phyloP scores from a whole-genome alignment of 345 rosid genomes.

The Lepidium didymum region DNA sequence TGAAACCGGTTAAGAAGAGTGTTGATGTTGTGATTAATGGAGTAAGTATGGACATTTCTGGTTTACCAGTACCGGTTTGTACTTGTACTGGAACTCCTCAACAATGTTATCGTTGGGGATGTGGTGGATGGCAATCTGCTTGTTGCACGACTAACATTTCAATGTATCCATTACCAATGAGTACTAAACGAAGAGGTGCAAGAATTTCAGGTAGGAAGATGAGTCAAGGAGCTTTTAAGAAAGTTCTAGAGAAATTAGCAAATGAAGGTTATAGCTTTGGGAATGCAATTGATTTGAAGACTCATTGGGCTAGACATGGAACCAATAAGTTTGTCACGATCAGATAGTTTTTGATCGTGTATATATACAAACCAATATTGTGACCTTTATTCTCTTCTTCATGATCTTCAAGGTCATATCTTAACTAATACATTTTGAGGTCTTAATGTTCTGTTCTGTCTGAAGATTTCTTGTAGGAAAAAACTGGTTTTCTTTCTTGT shows the following conservation, averaged over 20 bases:
- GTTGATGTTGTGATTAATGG: conserved; percentile 75
- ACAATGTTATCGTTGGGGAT: conserved; percentile 95
- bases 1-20: conserved; percentile 73
- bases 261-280: conserved; percentile 69
- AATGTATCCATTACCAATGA: conserved; percentile 87
- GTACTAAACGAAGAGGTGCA: conserved; percentile 80
- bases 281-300: conserved; percentile 78
- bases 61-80: conserved; percentile 83
- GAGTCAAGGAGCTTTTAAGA: conserved; percentile 95
- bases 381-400: neutral
- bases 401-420: neutral
- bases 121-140: conserved; percentile 98
- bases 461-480: neutral
- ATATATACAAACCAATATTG: neutral
- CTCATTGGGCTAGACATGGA: conserved; percentile 94
- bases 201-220: conserved; percentile 95
- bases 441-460: neutral
- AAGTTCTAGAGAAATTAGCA: conserved; percentile 82
- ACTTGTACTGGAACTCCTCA: conserved; percentile 80
- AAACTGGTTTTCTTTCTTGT: neutral
- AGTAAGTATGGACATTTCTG: conserved; percentile 69
- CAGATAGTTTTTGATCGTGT: conserved; percentile 41
- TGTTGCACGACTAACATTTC: conserved; percentile 90
- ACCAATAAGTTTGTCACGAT: conserved; percentile 94
- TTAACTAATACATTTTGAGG: neutral